phyloP scores from a whole-genome alignment of 2,329 filamentous ascomycete species.

The Ophiostoma angusticollis region DNA sequence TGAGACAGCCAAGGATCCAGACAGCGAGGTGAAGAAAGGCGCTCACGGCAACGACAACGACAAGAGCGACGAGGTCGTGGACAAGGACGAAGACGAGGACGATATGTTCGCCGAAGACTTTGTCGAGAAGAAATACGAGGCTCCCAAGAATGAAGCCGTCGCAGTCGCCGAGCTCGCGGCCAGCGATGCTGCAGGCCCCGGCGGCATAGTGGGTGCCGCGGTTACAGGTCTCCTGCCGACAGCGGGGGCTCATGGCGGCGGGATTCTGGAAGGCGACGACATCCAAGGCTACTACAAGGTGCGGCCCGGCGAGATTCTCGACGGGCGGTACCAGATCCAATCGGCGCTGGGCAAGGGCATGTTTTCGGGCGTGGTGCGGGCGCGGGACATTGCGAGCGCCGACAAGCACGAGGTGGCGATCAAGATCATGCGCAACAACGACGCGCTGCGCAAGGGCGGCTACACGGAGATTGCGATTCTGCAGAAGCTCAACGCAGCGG shows the following conservation, averaged over 20 bases:
- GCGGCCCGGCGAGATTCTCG: conserved; percentile 78
- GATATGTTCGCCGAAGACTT: conserved; percentile 87
- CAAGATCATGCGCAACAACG: conserved; percentile 96
- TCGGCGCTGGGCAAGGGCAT: conserved; percentile 83
- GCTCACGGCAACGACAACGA: neutral
- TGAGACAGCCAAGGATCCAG: conserved; percentile 14
- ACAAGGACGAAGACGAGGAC: conserved; percentile 41
- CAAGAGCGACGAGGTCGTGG: neutral
- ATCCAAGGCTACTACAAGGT: conserved; percentile 94
- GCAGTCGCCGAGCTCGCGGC: conserved; percentile 25
- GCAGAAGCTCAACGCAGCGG: conserved; percentile 71
- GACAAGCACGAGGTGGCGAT: conserved; percentile 74
- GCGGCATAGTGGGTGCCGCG: conserved; percentile 19
- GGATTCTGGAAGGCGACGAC: conserved; percentile 85
- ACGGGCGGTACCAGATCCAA: conserved; percentile 80
- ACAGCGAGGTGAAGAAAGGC: neutral
- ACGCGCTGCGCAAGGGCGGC: conserved; percentile 80
- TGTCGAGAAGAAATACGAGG: conserved; percentile 51
- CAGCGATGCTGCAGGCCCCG: no score
- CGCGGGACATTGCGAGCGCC: conserved; percentile 56
- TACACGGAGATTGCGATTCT: conserved; percentile 91
- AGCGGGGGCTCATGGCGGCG: conserved; percentile 45
- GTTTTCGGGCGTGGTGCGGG: conserved; percentile 91
- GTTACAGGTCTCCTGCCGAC: conserved; percentile 29
- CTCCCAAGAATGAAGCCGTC: conserved; percentile 27